A percentile compares a stretch with the other conserved stretches of the same genome.
phyloP scores from a whole-genome alignment of 495 filamentous ascomycete species.

The Hypoxylon crocopeplum region DNA sequence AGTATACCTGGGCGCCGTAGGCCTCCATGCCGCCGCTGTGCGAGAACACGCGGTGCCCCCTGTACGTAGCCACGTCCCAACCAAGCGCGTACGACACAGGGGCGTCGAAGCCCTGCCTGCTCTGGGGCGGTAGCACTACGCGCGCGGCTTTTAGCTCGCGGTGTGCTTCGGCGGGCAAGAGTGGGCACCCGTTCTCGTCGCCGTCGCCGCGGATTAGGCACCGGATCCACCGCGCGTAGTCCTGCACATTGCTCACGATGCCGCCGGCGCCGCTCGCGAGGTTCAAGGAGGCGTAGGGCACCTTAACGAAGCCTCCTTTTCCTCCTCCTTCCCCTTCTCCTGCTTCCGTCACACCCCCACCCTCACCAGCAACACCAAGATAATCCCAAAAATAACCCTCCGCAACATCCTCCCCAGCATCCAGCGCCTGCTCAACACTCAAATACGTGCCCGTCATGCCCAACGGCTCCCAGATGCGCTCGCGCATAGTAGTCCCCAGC shows the following conservation, averaged over 20 bases:
- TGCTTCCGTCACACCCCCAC: not conserved
- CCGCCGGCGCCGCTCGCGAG: slow-evolving; percentile 57
- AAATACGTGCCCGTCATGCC: slow-evolving; percentile 60
- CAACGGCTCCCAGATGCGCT: slow-evolving; percentile 55
- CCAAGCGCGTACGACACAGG: slow-evolving; percentile 52
- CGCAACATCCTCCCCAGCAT: slow-evolving; percentile 16
- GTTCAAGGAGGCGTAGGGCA: slow-evolving; percentile 27
- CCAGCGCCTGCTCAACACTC: slow-evolving; percentile 45
- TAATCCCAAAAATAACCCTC: slow-evolving; percentile 44
- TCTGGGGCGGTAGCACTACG: slow-evolving; percentile 31
- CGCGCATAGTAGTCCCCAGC: slow-evolving; percentile 52
- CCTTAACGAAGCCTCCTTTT: slow-evolving; percentile 13
- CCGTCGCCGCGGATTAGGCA: slow-evolving; percentile 30
- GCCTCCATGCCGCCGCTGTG: slow-evolving; percentile 57
- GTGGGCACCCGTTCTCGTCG: slow-evolving; percentile 24
- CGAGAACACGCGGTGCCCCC: slow-evolving; percentile 49
- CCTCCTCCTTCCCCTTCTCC: not conserved
- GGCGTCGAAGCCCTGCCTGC: slow-evolving; percentile 25
- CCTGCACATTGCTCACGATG: slow-evolving; percentile 57
- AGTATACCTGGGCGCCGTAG: slow-evolving; percentile 52
- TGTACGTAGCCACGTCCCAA: slow-evolving; percentile 52
- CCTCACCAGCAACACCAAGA: not conserved
- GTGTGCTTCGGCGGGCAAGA: slow-evolving; percentile 46
- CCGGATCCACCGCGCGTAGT: slow-evolving; percentile 60
- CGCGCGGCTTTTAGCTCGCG: slow-evolving; percentile 47